Conservation (phyloP, 352 stramenopile species). For the Pilasporangium apinafurcum region DNA sequence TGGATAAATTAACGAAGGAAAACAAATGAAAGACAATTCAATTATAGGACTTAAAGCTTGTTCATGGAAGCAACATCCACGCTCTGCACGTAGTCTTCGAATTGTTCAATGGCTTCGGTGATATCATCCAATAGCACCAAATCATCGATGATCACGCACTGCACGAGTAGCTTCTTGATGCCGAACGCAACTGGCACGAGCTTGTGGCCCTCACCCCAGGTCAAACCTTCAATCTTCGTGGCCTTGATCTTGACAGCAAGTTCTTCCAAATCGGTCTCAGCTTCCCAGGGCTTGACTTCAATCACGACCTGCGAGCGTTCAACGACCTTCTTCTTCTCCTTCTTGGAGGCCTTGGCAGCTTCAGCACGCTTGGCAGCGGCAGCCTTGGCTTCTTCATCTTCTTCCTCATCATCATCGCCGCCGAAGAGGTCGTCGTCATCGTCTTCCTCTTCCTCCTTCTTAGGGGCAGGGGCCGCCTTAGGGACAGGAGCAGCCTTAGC, state of each 20-base stretch:
- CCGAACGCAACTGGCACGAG: slow-evolving; percentile 79
- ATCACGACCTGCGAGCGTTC: slow-evolving; percentile 61
- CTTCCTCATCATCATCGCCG: slow-evolving; percentile 50
- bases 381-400: slow-evolving; percentile 40
- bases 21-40: not conserved
- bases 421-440: slow-evolving; percentile 56
- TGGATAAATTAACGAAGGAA: too few species aligned
- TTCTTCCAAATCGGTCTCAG: slow-evolving; percentile 66
- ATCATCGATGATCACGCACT: slow-evolving; percentile 81
- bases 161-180: slow-evolving; percentile 83
- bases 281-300: slow-evolving; percentile 75
- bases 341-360: slow-evolving; percentile 38
- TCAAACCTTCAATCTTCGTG: slow-evolving; percentile 59
- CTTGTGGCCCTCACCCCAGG: slow-evolving; percentile 79
- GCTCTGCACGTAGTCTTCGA: slow-evolving; percentile 83
- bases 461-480: slow-evolving; percentile 14
- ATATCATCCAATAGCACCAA: slow-evolving; percentile 79
- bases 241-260: slow-evolving; percentile 74
- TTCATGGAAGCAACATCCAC: slow-evolving; percentile 87
- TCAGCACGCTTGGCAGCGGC: slow-evolving; percentile 47
- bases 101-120: slow-evolving; percentile 69
- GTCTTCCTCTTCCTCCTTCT: slow-evolving; percentile 28
- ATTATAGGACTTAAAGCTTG: slow-evolving; percentile 54
- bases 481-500: slow-evolving; percentile 14
- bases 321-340: slow-evolving; percentile 61